These are phyloP conservation scores for Lentinula aciculospora DNA, from an alignment of 768 basidiomycete species.

Conservation along the genomic window DNA sequence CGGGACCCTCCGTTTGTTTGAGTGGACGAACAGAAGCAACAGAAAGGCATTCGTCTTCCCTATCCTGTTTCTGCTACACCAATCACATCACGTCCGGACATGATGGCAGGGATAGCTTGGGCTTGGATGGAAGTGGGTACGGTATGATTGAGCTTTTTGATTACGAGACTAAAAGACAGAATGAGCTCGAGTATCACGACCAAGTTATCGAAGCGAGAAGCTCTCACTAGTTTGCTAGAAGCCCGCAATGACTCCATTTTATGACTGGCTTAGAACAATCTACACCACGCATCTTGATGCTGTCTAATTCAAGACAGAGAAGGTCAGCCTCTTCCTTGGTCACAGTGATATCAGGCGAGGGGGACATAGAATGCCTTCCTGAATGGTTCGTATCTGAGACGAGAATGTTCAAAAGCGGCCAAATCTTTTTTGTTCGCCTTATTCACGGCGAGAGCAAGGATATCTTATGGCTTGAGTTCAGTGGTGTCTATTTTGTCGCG, in stretches of 20 bases:
- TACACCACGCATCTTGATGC: slow-evolving; percentile 95
- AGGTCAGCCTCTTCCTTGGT: slow-evolving; percentile 93
- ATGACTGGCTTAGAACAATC: slow-evolving; percentile 94
- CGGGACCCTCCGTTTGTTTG: slow-evolving; percentile 93
- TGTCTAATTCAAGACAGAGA: slow-evolving; percentile 85
- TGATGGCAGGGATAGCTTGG: slow-evolving; percentile 97
- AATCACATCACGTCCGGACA: slow-evolving; percentile 98
- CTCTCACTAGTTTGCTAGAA: slow-evolving; percentile 86
- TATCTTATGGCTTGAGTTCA: slow-evolving; percentile 91
- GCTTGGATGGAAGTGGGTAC: slow-evolving; percentile 97
- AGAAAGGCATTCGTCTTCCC: slow-evolving; percentile 95
- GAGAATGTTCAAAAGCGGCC: slow-evolving; percentile 82
- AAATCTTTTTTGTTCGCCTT: slow-evolving; percentile 98
- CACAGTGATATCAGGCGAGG: slow-evolving; percentile 89
- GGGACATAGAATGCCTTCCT: slow-evolving; percentile 93
- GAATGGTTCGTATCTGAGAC: slow-evolving; percentile 89
- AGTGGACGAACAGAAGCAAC: slow-evolving; percentile 89
- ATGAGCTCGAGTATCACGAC: slow-evolving; percentile 4
- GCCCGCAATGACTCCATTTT: slow-evolving; percentile 97
- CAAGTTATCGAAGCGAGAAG: background rate
- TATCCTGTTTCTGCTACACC: slow-evolving; percentile 98
- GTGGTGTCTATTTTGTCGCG: slow-evolving; percentile 84
- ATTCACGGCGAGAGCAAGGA: slow-evolving; percentile 94
- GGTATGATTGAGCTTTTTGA: slow-evolving; percentile 81
- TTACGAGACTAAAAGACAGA: slow-evolving; percentile 64